Evolutionary conservation across 2,329 filamentous ascomycete genomes (phyloP), one percentile per base, ranked within the genome.

Genomic region (Geosmithia morbida): DNA sequence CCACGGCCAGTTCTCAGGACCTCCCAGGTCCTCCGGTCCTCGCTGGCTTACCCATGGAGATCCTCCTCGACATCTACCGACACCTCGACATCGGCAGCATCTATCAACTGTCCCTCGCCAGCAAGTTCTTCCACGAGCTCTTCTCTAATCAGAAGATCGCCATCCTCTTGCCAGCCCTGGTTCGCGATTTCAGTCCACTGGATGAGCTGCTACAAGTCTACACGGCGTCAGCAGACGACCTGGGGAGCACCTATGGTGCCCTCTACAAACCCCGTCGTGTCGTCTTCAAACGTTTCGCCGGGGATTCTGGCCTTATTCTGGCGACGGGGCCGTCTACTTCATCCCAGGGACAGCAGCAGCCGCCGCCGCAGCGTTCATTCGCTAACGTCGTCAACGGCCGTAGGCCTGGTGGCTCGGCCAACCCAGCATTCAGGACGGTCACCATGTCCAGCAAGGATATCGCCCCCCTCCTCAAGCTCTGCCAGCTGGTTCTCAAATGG

Each of bases 51-150:
- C 71, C 73, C 0, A 58, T 65, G 2, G 74, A 77, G 53, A 63
- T 73, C 17, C 54, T 73, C 2, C 56, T 75, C 11, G 66, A 71
- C 18, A 67, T 75, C 20, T 71, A 71, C 52, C 64, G 66, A 29
- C 52, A 66, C 17, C 58, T 75, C 46, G 64, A 70, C 48, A 49
- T 72, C 1, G 52, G 58, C 2, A 66, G 65, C 20, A 60, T 70
- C 37, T 65, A 63, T 46, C 60, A 59, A 30, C 59, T 70, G 30
- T 66, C 59, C n/a, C 53, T 57, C 14, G 54, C 59, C 2, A 69
- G 63, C 51, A 63, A 59, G 26, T 57, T 57, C 1, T 61, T 74
- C 16, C 57, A 61, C 16, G 51, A 57, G 2, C 61, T 75, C n/a
- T 69, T 72, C 46, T 54, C 57, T 8, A 55, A 56, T 3, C 62